Conservation (phyloP, 805 yeast species). For the Kodamaea hsintzibuensis region DNA sequence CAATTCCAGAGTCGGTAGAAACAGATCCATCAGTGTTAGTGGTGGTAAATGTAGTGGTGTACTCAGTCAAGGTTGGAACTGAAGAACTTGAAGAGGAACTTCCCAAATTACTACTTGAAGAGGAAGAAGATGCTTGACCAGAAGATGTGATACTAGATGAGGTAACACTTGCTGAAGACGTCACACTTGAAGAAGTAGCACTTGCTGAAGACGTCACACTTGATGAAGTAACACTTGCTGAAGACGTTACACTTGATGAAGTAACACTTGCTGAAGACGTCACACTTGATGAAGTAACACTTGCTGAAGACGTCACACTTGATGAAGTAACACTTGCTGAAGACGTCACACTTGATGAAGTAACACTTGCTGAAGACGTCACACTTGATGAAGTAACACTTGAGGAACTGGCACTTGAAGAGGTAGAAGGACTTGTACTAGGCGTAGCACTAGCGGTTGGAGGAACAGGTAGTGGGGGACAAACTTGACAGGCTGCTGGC, state of each 20-base stretch:
- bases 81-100: not conserved
- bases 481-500: conserved; percentile 10
- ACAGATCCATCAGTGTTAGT: conserved; percentile 16
- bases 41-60: conserved; percentile 18
- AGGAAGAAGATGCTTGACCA: no score
- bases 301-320: no score
- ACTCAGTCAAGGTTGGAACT: conserved; percentile 8
- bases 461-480: conserved; percentile 8
- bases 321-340: not conserved
- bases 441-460: conserved; percentile 2
- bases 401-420: not conserved
- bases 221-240: not conserved
- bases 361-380: no score
- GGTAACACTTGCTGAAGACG: not conserved
- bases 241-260: not conserved
- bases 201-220: conserved; percentile 4
- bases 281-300: no score
- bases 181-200: not conserved
- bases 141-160: no score
- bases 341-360: no score
- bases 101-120: no score
- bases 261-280: no score
- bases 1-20: conserved; percentile 20
- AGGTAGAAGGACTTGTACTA: not conserved
- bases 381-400: conserved; percentile 4